A percentile compares a stretch with the other conserved stretches of the same genome.
Conservation (phyloP, 2,329 filamentous ascomycete genomes). For the Torrubiellomyces zombiae region DNA sequence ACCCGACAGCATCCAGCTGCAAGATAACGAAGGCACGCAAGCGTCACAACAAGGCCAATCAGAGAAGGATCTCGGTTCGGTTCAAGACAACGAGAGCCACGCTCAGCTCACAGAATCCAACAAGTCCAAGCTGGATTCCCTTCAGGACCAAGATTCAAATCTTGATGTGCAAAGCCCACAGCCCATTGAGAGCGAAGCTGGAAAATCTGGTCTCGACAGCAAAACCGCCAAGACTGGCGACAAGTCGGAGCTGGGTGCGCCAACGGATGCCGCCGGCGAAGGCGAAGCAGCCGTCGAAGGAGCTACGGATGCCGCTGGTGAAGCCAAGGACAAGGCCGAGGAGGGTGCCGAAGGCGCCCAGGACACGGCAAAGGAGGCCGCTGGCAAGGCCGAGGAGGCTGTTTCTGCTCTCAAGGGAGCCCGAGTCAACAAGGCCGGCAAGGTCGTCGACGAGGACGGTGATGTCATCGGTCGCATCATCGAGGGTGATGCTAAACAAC, state of each 20-base stretch:
- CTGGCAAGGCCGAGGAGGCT: conserved; percentile 4
- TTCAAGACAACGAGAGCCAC: too few species aligned
- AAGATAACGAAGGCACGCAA: too few species aligned
- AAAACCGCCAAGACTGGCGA: too few species aligned
- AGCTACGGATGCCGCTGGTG: background rate
- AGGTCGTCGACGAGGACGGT: background rate
- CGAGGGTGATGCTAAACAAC: conserved; percentile 1
- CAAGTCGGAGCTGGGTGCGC: too few species aligned
- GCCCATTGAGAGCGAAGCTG: background rate
- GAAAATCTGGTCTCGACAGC: background rate
- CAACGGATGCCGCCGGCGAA: background rate
- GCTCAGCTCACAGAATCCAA: too few species aligned
- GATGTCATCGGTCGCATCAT: background rate
- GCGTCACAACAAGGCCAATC: too few species aligned
- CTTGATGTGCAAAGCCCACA: too few species aligned
- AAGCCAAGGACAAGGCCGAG: conserved; percentile 4
- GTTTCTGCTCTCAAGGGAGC: conserved; percentile 5
- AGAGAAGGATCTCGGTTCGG: too few species aligned
- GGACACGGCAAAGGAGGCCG: conserved; percentile 2
- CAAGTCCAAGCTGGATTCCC: too few species aligned
- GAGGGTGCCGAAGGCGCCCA: conserved; percentile 3
- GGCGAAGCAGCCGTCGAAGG: background rate
- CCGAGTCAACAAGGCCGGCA: conserved; percentile 1
- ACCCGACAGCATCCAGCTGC: too few species aligned
- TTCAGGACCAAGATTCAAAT: too few species aligned